Base-by-base conservation (phyloP, 2,329 filamentous ascomycete species). In the Colletotrichum sansevieriae region DNA sequence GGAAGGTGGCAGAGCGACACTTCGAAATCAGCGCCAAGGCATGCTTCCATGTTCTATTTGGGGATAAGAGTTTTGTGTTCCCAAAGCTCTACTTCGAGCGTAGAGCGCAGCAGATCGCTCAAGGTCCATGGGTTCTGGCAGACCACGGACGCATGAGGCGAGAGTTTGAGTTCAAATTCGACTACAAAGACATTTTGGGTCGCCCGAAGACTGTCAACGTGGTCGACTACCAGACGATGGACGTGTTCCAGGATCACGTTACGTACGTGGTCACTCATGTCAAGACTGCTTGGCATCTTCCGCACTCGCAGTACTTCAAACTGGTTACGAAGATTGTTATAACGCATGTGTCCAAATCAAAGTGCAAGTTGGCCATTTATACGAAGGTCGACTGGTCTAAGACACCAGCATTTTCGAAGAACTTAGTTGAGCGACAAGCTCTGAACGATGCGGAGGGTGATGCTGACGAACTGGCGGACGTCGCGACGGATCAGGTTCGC, bases 31-130 rank as follows among this genome's bases (percentile, higher is more conserved):
- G 93, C 71, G 92, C 96, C 54, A 98, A 99, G 79, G 94, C 93
- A 0, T 90, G 97, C 66, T 99, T 98, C 78, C 95, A 98, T 76
- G 93, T 98, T 15, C 87, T 99, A 59, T 99, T 98, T 79, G 96
- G 96, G 43, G 96, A 99, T 79, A 97, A 95, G 81, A 97, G 93
- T 77, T 93, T 95, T 39, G 91, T 98, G 44, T 99, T 98, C 81
- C 94, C 96, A 74, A 90, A 95, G 75, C 84, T 98, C 35, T 95
- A 98, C 77, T 91, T 93, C 76, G 94, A 97, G 77, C 88, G 92
- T 59, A 87, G 90, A 74, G 93, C 92, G 13, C 88, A 91, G 77
- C 89, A 91, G 71, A 94, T 98, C 71, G 89, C 91, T 2, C 95
- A 98, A 79, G 92, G 93, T 0, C 93, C 95, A 0, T 99, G 96